These are phyloP conservation scores for Escovopsis sp. DNA, from an alignment of 2,329 filamentous ascomycete species.

Conservation along the genomic window DNA sequence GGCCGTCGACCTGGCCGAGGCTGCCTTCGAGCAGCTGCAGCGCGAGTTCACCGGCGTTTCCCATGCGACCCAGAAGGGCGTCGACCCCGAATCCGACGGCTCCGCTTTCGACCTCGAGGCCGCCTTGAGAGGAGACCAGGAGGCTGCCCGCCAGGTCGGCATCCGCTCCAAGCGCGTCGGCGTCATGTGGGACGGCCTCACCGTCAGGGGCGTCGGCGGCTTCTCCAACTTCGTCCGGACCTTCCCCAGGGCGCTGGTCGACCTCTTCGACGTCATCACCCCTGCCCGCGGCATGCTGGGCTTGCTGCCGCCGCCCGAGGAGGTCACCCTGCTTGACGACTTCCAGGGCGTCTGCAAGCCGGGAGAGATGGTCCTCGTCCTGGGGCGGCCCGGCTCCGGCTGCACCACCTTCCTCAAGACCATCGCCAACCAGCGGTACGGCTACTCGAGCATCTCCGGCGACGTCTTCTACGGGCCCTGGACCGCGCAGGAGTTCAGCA, in stretches of 20 bases:
- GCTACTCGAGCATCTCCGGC: constrained; percentile 42
- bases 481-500: constrained; percentile 53
- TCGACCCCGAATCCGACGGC: constrained; percentile 43
- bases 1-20: constrained; percentile 51
- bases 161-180: constrained; percentile 71
- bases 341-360: constrained; percentile 60
- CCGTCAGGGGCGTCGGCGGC: constrained; percentile 62
- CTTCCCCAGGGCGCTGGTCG: constrained; percentile 62
- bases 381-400: constrained; percentile 61
- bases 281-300: constrained; percentile 51
- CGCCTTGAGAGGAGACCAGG: constrained; percentile 55
- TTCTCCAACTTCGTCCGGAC: constrained; percentile 58
- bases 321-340: constrained; percentile 58
- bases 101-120: constrained; percentile 58
- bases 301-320: constrained; percentile 49
- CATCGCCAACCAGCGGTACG: constrained; percentile 49
- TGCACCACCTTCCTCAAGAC: constrained; percentile 57
- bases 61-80: constrained; percentile 27
- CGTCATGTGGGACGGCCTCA: constrained; percentile 64
- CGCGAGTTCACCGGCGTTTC: constrained; percentile 45
- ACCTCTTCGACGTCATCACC: constrained; percentile 61
- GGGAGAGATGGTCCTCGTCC: constrained; percentile 78
- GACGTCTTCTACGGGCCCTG: constrained; percentile 69
- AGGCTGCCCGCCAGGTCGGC: constrained; percentile 59
- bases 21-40: constrained; percentile 55